Evolutionary conservation across 2,329 filamentous ascomycete genomes (phyloP), one percentile per base, ranked within the genome.

Genomic region (Chrysosporium keratinophilum): DNA sequence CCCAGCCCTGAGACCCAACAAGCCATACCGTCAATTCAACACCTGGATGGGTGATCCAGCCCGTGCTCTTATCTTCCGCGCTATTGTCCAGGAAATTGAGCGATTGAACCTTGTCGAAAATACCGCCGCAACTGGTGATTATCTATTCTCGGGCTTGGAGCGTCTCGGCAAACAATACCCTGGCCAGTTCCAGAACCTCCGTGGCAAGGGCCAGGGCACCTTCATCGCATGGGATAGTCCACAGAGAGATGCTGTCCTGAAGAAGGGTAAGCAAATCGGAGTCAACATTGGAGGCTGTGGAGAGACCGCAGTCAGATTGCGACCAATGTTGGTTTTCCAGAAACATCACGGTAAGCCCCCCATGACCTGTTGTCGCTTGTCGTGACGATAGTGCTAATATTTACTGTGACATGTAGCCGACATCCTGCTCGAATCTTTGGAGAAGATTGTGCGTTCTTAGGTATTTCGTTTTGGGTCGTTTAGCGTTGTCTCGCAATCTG

Each of bases 41-140:
- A 95, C 88, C 47, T 95, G 89, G 89, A 94, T 95, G 85, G 89
- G 89, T 64, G 89, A 95, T 73, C 89, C 89, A 14, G 84, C 85
- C 12, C 83, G 88, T 56, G 88, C 86, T 14, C 75, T 95, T 56
- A 78, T 95, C 60, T 95, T 94, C 83, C 82, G 86, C 59, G 85
- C 82, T 64, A 95, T 95, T 72, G 80, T 91, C 66, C 73, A 86
- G 55, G 88, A 95, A 74, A 83, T 95, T 54, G 76, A 88, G 70
- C 76, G 81, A 49, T 76, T 87, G 54, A 80, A 85, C 63, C 78
- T 95, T n/a, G 87, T 95, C 50, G 76, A 81, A 65, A 78, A 88
- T 71, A 95, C 90, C 1, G 86, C 87, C 35, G 72, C 74, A 55
- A 85, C 88, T 12, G 89, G 89, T 57, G 80, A 84, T 62, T 93